Evolutionary conservation across 2,329 filamentous ascomycete genomes (phyloP).

Genomic region (Fusarium sulawesiense): DNA sequence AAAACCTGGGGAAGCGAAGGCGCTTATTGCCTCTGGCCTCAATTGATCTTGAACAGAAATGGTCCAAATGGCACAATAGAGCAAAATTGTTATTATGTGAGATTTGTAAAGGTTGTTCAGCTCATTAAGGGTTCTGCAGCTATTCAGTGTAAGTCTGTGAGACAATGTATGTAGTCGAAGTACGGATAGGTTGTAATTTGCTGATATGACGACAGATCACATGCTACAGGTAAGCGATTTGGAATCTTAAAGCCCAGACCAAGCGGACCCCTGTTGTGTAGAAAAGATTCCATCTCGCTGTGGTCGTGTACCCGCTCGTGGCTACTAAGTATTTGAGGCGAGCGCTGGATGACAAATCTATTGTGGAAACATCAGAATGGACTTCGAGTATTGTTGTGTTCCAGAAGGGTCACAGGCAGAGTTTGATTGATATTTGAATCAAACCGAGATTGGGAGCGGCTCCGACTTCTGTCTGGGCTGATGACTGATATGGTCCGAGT

Average conservation of each 20-base stretch:
- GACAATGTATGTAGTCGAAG: background rate
- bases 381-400: background rate
- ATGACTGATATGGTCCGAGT: constrained; percentile 8
- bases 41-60: background rate
- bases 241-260: constrained; percentile 27
- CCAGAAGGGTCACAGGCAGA: background rate
- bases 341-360: constrained; percentile 19
- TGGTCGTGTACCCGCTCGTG: constrained; percentile 8
- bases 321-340: background rate
- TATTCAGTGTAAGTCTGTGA: background rate
- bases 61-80: background rate
- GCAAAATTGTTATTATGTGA: background rate
- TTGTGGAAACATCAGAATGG: background rate
- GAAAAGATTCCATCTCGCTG: constrained; percentile 27
- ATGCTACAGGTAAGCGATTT: constrained; percentile 24
- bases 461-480: constrained; percentile 8
- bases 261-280: constrained; percentile 13
- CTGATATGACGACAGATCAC: constrained; percentile 34
- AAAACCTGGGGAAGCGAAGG: background rate
- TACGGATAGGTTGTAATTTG: background rate
- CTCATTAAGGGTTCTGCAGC: too few species aligned
- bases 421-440: background rate
- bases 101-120: background rate
- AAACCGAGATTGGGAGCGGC: background rate
- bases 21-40: background rate